These are phyloP conservation scores for Closterium sp. DNA, from an alignment of 139 green algal species.

Conservation along the genomic window DNA sequence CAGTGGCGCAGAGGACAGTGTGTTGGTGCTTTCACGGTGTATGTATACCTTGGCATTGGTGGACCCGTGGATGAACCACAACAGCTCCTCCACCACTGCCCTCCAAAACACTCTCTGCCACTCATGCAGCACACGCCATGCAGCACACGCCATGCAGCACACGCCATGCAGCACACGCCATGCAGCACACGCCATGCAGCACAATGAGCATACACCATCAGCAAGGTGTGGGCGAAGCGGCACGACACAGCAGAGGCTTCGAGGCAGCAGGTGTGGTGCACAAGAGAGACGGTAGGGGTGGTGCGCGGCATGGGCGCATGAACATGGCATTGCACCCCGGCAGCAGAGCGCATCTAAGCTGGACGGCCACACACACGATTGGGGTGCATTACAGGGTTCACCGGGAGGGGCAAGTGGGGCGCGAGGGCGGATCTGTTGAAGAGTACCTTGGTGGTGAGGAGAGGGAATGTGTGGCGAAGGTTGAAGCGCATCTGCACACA, in stretches of 20 bases:
- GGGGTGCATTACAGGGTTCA: not conserved
- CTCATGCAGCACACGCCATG: not conserved
- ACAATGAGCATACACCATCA: not conserved
- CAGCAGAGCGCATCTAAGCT: no score
- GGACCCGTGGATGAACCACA: constrained; percentile 94
- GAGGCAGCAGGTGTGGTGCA: not conserved
- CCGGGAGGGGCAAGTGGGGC: not conserved
- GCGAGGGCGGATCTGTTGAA: not conserved
- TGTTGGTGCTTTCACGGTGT: not conserved
- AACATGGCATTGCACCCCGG: no score
- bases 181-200: not conserved
- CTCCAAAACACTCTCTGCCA: constrained; percentile 86
- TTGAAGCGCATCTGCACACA: constrained; percentile 82
- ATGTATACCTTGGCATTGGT: constrained; percentile 74
- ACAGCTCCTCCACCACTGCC: constrained; percentile 94
- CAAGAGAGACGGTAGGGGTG: not conserved
- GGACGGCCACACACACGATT: no score
- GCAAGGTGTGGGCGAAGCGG: not conserved
- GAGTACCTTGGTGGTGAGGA: constrained; percentile 90
- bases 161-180: not conserved
- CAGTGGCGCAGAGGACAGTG: not conserved
- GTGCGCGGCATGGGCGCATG: no score
- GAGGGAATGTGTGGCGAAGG: constrained; percentile 90
- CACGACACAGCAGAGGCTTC: not conserved
- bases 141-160: not conserved